Evolutionary conservation across 164 flowering plant species (phyloP).

Genomic region (Liquidambar formosana): DNA sequence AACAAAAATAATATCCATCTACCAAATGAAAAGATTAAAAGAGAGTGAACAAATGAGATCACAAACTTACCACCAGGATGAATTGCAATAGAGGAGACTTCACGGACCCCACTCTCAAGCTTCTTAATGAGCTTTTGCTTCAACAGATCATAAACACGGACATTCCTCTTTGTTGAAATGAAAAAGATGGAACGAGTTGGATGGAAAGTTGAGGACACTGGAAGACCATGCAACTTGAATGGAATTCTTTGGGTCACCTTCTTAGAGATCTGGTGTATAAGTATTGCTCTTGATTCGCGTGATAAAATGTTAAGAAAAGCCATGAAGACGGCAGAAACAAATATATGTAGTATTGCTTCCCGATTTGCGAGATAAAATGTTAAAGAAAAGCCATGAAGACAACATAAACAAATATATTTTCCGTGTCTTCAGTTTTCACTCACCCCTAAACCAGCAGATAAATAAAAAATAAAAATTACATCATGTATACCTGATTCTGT

Average conservation of each 20-base stretch:
- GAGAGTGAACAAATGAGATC: neutral
- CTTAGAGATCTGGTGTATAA: slow-evolving; percentile 88
- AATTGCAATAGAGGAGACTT: slow-evolving; percentile 87
- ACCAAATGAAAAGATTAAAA: neutral
- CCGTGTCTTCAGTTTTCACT: neutral
- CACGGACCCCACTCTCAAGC: slow-evolving; percentile 84
- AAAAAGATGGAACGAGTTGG: slow-evolving; percentile 79
- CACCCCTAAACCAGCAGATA: too few species aligned
- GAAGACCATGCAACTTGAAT: slow-evolving; percentile 85
- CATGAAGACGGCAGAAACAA: neutral
- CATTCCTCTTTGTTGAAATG: slow-evolving; percentile 73
- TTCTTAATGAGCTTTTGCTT: slow-evolving; percentile 75
- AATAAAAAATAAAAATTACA: too few species aligned
- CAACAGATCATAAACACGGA: slow-evolving; percentile 83
- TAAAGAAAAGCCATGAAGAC: slow-evolving; percentile 39
- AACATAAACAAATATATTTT: neutral
- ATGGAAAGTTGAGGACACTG: slow-evolving; percentile 83
- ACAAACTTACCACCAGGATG: slow-evolving; percentile 78
- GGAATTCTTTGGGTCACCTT: slow-evolving; percentile 64
- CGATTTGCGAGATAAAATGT: slow-evolving; percentile 71
- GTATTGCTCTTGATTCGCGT: slow-evolving; percentile 86
- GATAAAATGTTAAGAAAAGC: slow-evolving; percentile 52
- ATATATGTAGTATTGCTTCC: slow-evolving; percentile 26
- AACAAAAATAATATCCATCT: neutral
- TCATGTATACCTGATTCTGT: too few species aligned